Evolutionary conservation across 176 grass and related monocot genomes (phyloP).

Genomic region (Neostapfia colusana): DNA sequence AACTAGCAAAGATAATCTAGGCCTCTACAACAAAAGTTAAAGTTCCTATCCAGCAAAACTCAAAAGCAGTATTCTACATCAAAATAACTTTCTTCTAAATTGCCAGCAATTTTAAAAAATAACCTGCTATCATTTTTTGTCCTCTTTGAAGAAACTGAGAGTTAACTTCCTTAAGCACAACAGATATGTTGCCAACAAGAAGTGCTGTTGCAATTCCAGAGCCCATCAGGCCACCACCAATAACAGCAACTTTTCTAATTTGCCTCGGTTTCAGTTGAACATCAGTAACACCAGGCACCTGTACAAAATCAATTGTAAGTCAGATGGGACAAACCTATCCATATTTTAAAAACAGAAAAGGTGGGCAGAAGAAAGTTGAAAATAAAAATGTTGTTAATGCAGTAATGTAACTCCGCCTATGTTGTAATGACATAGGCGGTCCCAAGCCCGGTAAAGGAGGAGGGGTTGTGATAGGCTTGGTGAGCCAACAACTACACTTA

Average conservation of each 20-base stretch:
- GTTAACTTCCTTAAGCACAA: conserved; percentile 95
- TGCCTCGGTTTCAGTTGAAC: conserved; percentile 84
- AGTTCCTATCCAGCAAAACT: background rate
- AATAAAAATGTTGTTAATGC: background rate
- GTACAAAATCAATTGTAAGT: conserved; percentile 37
- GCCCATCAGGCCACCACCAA: conserved; percentile 98
- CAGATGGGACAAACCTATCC: conserved; percentile 14
- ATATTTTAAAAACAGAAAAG: conserved; percentile 1
- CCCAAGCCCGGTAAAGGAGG: too few species aligned
- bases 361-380: background rate
- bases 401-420: conserved; percentile 24
- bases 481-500: too few species aligned
- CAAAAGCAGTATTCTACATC: background rate
- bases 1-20: background rate
- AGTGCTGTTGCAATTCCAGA: conserved; percentile 98
- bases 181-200: conserved; percentile 77
- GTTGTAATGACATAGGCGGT: too few species aligned
- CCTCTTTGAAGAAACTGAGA: conserved; percentile 83
- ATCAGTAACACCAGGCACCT: conserved; percentile 96
- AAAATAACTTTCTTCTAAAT: background rate
- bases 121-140: conserved; percentile 85
- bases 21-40: too few species aligned
- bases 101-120: conserved; percentile 2
- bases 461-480: too few species aligned
- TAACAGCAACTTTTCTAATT: conserved; percentile 89